phyloP scores from a whole-genome alignment of 257 asterid genomes.

The Agastache rugosa region DNA sequence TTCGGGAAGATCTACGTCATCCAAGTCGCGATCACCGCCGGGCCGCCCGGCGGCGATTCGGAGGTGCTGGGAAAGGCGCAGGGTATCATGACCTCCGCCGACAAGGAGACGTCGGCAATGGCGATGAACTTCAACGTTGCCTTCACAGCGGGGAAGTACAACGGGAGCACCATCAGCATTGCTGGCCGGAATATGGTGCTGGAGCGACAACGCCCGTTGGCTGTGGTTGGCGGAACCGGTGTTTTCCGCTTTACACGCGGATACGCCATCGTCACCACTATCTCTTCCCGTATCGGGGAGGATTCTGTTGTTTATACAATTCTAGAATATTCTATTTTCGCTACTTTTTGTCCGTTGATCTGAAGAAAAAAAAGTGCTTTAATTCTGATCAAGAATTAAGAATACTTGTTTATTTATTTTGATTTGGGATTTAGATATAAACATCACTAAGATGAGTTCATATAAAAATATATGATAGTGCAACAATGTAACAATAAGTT shows the following conservation, averaged over 20 bases:
- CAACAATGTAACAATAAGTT: too few relatives aligned
- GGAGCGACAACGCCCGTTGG: neutral
- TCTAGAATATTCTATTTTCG: neutral
- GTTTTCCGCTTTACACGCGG: neutral
- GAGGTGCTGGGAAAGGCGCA: neutral
- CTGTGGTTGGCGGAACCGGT: neutral
- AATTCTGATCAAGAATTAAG: too few relatives aligned
- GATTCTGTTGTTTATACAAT: neutral
- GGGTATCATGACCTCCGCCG: neutral
- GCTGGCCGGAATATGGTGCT: neutral
- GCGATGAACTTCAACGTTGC: neutral
- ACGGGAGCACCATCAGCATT: neutral
- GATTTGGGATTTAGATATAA: too few relatives aligned
- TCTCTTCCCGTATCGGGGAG: neutral
- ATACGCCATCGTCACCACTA: neutral
- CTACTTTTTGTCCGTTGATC: neutral
- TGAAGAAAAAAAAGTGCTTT: too few relatives aligned
- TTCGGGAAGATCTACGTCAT: neutral
- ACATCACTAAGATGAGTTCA: too few relatives aligned
- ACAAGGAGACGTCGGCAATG: neutral
- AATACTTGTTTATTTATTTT: too few relatives aligned
- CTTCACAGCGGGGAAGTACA: slow-evolving; percentile 4
- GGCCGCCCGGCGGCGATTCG: neutral
- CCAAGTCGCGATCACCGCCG: neutral
- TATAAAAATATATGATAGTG: too few relatives aligned